A percentile compares a stretch with the other conserved stretches of the same genome.
phyloP scores from a whole-genome alignment of 2,329 filamentous ascomycete genomes.

The Cladophialophora psammophila region DNA sequence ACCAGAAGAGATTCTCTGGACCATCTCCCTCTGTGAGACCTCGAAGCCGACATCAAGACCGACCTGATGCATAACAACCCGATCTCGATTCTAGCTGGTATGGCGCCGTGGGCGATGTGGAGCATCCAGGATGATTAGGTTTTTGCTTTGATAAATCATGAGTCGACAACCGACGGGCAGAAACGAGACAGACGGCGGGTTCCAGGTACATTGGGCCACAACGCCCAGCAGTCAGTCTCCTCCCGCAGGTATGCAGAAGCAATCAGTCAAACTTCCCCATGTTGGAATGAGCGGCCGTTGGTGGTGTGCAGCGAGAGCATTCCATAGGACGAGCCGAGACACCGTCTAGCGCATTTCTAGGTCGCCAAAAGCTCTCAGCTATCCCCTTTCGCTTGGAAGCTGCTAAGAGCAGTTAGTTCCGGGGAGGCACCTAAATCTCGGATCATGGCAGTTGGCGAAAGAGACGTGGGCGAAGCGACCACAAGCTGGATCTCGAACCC shows the following conservation, averaged over 20 bases:
- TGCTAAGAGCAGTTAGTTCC: not conserved
- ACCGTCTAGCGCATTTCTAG: not conserved
- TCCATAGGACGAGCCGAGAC: not conserved
- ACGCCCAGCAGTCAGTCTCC: not conserved
- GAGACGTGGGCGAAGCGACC: not conserved
- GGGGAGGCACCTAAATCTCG: not conserved
- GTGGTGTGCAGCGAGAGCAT: not conserved
- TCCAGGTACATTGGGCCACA: not conserved
- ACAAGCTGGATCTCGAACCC: not conserved
- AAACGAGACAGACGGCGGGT: not conserved
- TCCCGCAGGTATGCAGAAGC: not conserved
- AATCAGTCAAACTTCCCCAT: not conserved
- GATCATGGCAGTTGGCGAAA: not conserved
- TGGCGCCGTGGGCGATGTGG: not conserved
- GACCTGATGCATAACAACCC: not conserved
- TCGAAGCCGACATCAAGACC: not conserved
- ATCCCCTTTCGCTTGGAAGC: not conserved
- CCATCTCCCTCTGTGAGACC: not conserved
- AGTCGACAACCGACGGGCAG: not conserved
- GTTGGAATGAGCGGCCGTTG: not conserved
- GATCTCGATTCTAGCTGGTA: not conserved
- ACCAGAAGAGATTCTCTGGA: not conserved
- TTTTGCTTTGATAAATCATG: not conserved
- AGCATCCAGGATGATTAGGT: not conserved
- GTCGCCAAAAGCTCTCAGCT: not conserved